Conservation (phyloP, 257 asterid genomes). For the Euphrasia confusa region DNA sequence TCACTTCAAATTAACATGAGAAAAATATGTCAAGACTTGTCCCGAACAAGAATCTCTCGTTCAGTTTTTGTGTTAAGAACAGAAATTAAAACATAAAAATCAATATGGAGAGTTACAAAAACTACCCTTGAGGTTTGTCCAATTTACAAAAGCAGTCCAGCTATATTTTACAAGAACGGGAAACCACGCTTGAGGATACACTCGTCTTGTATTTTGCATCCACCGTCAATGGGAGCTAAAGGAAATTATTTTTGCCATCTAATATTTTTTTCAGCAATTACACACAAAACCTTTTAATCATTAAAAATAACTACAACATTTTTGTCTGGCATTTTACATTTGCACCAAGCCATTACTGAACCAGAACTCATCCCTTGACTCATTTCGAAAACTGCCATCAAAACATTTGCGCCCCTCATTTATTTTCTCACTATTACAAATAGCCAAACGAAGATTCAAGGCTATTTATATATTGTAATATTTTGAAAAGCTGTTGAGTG, state of each 20-base stretch:
- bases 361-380: too few species aligned
- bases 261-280: too few species aligned
- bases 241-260: not conserved
- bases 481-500: too few species aligned
- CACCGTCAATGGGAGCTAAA: not conserved
- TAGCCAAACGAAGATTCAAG: not conserved
- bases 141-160: too few species aligned
- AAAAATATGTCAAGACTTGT: not conserved
- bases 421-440: not conserved
- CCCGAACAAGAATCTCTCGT: not conserved
- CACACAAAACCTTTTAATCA: not conserved
- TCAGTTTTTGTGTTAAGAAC: not conserved
- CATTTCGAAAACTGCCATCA: too few species aligned
- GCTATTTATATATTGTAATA: not conserved
- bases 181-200: not conserved
- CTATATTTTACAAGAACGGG: not conserved
- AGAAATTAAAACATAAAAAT: too few species aligned
- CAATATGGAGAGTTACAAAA: not conserved
- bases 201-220: not conserved
- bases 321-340: not conserved
- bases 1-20: constrained; percentile 34
- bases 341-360: not conserved
- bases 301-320: not conserved
- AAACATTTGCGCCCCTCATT: not conserved
- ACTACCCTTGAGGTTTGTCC: too few species aligned